Conservation (phyloP, 2,329 filamentous ascomycete genomes). For the Rutstroemia sp. region DNA sequence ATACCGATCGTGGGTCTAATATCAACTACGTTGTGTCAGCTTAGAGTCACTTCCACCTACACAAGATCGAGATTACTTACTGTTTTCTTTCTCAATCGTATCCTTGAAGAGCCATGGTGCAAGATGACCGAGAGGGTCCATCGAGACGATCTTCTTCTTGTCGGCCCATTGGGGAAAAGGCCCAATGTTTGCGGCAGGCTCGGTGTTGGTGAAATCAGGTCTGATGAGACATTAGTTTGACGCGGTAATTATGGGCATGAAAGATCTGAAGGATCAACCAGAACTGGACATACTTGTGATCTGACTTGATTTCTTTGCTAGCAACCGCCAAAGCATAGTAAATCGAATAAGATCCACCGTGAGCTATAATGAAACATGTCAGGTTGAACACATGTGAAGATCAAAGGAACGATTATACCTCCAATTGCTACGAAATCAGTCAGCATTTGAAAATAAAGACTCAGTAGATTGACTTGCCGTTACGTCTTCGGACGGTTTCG, state of each 20-base stretch:
- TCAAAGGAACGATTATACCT: slow-evolving; percentile 36
- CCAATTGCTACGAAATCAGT: slow-evolving; percentile 41
- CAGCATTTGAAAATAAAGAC: slow-evolving; percentile 15
- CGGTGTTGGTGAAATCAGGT: slow-evolving; percentile 74
- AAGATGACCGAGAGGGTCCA: slow-evolving; percentile 91
- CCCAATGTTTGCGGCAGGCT: slow-evolving; percentile 83
- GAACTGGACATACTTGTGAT: slow-evolving; percentile 53
- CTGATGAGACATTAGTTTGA: slow-evolving; percentile 21
- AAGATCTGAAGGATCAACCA: too few relatives aligned
- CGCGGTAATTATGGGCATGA: not conserved
- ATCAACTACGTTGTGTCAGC: slow-evolving; percentile 27
- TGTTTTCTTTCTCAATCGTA: slow-evolving; percentile 66
- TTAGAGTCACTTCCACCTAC: not conserved
- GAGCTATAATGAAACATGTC: slow-evolving; percentile 38
- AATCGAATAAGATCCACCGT: slow-evolving; percentile 90
- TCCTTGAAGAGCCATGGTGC: slow-evolving; percentile 78
- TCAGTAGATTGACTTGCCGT: slow-evolving; percentile 47
- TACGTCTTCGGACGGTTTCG: slow-evolving; percentile 71
- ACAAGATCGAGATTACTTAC: slow-evolving; percentile 31
- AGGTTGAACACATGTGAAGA: not conserved
- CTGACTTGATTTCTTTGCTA: slow-evolving; percentile 75
- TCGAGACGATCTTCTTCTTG: slow-evolving; percentile 89
- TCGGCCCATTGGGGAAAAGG: slow-evolving; percentile 87
- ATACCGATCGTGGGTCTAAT: slow-evolving; percentile 31
- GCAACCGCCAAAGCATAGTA: slow-evolving; percentile 92